These are phyloP conservation scores for Nelumbo lutea DNA, from an alignment of 164 flowering plant genomes.

Conservation along the genomic window DNA sequence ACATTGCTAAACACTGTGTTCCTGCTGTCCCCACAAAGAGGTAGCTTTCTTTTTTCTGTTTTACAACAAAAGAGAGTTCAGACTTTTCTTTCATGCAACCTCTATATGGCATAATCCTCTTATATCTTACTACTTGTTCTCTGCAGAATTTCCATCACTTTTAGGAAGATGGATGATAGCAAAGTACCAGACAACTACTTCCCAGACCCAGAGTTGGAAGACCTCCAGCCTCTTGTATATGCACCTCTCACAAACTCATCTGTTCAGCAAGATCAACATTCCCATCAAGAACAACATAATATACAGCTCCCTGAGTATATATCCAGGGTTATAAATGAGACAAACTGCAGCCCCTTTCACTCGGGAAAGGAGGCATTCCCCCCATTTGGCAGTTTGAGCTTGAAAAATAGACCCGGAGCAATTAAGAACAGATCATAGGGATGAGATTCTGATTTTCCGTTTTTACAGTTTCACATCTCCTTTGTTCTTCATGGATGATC, in stretches of 20 bases:
- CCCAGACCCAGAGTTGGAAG: conserved; percentile 39
- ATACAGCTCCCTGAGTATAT: background rate
- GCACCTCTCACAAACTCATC: conserved; percentile 7
- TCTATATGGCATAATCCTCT: background rate
- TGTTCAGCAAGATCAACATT: conserved; percentile 5
- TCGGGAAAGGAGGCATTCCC: conserved; percentile 33
- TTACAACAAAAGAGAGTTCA: background rate
- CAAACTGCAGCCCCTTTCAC: background rate
- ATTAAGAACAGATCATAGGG: background rate
- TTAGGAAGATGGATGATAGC: conserved; percentile 43
- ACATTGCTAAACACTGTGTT: conserved; percentile 55
- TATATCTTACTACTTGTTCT: background rate
- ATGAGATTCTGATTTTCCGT: no score
- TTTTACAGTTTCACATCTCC: no score
- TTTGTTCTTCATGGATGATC: no score
- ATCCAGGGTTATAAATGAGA: background rate
- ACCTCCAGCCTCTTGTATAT: conserved; percentile 17
- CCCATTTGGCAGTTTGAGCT: conserved; percentile 24
- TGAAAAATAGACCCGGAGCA: background rate
- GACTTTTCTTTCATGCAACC: background rate
- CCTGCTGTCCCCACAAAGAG: conserved; percentile 50
- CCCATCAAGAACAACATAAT: background rate
- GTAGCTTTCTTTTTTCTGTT: conserved; percentile 14
- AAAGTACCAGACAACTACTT: conserved; percentile 33
- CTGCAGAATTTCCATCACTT: conserved; percentile 48